phyloP scores from a whole-genome alignment of 1,139 yeast genomes.

The Candida dubliniensis region DNA sequence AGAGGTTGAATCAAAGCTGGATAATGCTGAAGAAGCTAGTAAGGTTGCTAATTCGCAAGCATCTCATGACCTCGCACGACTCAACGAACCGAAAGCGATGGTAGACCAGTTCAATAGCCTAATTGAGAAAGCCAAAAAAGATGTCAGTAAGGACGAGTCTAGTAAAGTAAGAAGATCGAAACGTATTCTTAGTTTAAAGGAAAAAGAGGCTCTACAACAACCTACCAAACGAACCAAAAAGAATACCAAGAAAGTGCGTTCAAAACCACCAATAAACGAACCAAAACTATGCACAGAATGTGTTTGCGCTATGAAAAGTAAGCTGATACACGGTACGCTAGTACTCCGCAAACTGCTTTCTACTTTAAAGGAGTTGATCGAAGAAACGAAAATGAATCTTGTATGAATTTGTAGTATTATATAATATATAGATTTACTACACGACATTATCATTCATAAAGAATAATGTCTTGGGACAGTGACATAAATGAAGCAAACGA shows the following conservation, averaged over 20 bases:
- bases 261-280: slow-evolving; percentile 20
- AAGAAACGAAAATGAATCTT: slow-evolving; percentile 15
- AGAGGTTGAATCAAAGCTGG: slow-evolving; percentile 1
- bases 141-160: slow-evolving; percentile 5
- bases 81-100: slow-evolving; percentile 15
- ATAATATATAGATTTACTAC: neutral
- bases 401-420: neutral
- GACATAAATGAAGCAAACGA: too few species aligned
- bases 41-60: slow-evolving; percentile 9
- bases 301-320: slow-evolving; percentile 7
- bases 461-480: neutral
- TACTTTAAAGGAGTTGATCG: slow-evolving; percentile 20
- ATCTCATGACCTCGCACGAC: slow-evolving; percentile 6
- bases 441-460: neutral
- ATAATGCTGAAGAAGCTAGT: neutral
- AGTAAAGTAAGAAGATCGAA: slow-evolving; percentile 10
- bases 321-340: slow-evolving; percentile 23
- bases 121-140: slow-evolving; percentile 18
- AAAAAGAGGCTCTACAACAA: neutral
- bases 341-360: slow-evolving; percentile 22
- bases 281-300: slow-evolving; percentile 24
- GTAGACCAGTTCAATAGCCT: slow-evolving; percentile 18
- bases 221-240: neutral
- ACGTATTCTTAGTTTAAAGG: slow-evolving; percentile 4
- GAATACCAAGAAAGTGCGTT: neutral